phyloP scores from a whole-genome alignment of 2,329 filamentous ascomycete genomes.

The Xylariaceae sp. region DNA sequence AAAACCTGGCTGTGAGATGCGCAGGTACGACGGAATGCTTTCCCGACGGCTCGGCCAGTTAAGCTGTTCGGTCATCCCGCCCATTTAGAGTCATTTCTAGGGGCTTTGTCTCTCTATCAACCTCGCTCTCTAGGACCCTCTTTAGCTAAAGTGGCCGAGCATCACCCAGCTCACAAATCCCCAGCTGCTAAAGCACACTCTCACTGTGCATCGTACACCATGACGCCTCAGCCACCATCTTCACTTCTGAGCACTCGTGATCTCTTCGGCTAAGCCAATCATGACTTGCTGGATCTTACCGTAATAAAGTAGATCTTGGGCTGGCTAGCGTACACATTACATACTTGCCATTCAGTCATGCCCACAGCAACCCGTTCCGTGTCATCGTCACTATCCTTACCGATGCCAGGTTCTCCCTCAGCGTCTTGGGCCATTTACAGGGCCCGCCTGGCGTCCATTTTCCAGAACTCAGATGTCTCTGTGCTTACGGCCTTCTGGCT shows the following conservation, averaged over 20 bases:
- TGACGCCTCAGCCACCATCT: too few relatives aligned
- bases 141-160: background rate
- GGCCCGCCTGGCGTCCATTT: conserved; percentile 57
- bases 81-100: background rate
- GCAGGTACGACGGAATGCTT: background rate
- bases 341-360: conserved; percentile 6
- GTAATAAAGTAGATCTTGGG: background rate
- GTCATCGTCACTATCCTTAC: conserved; percentile 39
- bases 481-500: conserved; percentile 86
- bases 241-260: background rate
- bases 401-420: conserved; percentile 52
- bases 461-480: conserved; percentile 62
- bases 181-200: too few relatives aligned
- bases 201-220: too few relatives aligned
- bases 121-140: background rate
- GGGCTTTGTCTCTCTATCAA: background rate
- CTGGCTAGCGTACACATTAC: background rate
- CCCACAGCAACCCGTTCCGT: conserved; percentile 19
- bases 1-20: background rate
- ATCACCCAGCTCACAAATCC: background rate
- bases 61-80: background rate
- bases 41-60: background rate
- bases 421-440: conserved; percentile 71
- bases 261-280: background rate
- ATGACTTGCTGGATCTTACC: background rate